Evolutionary conservation across 306 rosid genomes (phyloP).

Genomic region (Clitoria ternatea): DNA sequence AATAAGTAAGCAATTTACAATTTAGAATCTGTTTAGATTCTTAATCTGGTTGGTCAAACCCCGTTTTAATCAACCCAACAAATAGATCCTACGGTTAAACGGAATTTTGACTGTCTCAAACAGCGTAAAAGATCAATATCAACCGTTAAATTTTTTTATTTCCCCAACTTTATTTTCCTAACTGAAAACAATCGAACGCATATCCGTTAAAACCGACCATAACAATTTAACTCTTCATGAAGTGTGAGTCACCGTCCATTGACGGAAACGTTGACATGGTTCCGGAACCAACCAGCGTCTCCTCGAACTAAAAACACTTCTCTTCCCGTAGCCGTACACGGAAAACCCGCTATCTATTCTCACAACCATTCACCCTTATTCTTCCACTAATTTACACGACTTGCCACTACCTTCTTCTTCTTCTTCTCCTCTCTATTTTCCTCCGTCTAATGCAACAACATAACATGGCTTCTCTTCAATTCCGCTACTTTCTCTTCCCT

Average conservation of each 20-base stretch:
- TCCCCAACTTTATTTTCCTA: too few species aligned
- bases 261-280: slow-evolving; percentile 15
- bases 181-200: too few species aligned
- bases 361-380: not conserved
- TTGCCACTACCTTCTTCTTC: slow-evolving; percentile 27
- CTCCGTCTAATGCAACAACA: not conserved
- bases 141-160: too few species aligned
- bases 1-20: too few species aligned
- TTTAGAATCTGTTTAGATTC: too few species aligned
- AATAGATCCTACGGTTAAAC: too few species aligned
- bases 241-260: slow-evolving; percentile 6
- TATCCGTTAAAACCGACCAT: too few species aligned
- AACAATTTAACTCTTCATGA: too few species aligned
- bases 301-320: not conserved
- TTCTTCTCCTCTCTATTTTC: not conserved
- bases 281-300: slow-evolving; percentile 28
- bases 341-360: not conserved
- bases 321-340: not conserved
- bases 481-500: slow-evolving; percentile 34
- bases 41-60: too few species aligned
- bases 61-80: too few species aligned
- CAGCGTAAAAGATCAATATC: too few species aligned
- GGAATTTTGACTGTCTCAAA: too few species aligned
- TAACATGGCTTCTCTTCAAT: slow-evolving; percentile 59
- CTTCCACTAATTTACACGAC: slow-evolving; percentile 23